Evolutionary conservation across 192 early-diverging fungal genomes (phyloP).

Genomic region (Chytriomyces hyalinus): DNA sequence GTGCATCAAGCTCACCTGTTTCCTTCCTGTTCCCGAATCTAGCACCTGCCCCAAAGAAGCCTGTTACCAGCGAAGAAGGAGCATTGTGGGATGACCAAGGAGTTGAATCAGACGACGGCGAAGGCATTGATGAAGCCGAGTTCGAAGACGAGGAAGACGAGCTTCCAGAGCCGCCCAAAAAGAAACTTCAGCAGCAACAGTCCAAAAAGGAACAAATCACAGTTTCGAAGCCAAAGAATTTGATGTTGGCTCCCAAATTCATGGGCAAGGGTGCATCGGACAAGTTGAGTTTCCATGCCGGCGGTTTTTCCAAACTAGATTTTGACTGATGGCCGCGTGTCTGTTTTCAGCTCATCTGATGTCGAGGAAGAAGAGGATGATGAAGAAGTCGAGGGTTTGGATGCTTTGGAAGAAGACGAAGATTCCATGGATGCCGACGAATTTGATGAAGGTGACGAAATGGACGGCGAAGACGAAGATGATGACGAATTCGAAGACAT

Average conservation of each 20-base stretch:
- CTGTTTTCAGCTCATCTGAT: constrained; percentile 3
- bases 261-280: neutral
- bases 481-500: constrained; percentile 29
- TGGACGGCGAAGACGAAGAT: constrained; percentile 37
- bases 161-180: neutral
- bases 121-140: constrained; percentile 23
- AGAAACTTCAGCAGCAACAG: constrained; percentile 7
- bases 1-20: neutral
- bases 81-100: constrained; percentile 35
- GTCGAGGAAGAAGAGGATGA: constrained; percentile 20
- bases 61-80: neutral
- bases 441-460: constrained; percentile 47
- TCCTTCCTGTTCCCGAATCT: neutral
- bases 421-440: constrained; percentile 41
- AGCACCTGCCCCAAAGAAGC: neutral
- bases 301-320: neutral
- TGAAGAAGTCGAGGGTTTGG: constrained; percentile 11
- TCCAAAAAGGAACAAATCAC: neutral
- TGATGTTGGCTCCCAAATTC: constrained; percentile 24
- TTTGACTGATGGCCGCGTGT: neutral
- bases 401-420: constrained; percentile 21
- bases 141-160: constrained; percentile 26
- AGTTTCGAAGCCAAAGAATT: constrained; percentile 3
- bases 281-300: neutral
- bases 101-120: constrained; percentile 36